Percentiles rank a stretch among this genome's conserved stretches.
Evolutionary conservation across 1,284 basidiomycete genomes (phyloP).

Genomic region (Moesziomyces parantarcticus): DNA sequence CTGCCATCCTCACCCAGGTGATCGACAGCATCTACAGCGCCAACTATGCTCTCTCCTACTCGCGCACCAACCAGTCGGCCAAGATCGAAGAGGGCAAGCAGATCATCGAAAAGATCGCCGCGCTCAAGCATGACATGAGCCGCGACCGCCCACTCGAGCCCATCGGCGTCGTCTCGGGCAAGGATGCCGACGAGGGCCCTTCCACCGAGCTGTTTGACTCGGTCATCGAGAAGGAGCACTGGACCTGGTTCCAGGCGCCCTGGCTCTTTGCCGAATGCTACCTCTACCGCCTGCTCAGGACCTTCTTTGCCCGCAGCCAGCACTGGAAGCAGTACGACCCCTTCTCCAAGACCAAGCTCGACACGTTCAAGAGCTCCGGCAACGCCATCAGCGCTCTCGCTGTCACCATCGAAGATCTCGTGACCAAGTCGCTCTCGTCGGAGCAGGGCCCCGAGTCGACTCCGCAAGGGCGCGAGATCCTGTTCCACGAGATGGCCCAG

Average conservation of each 20-base stretch:
- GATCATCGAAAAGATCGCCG: constrained; percentile 82
- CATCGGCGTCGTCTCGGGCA: constrained; percentile 37
- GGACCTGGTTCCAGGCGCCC: constrained; percentile 89
- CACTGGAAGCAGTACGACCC: constrained; percentile 86
- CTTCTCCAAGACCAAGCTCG: constrained; percentile 82
- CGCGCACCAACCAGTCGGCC: constrained; percentile 70
- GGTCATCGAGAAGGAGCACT: constrained; percentile 64
- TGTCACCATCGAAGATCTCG: constrained; percentile 51
- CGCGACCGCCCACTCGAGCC: constrained; percentile 79
- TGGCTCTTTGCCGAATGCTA: constrained; percentile 90
- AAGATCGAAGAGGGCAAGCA: constrained; percentile 77
- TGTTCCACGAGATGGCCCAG: constrained; percentile 86
- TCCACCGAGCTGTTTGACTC: constrained; percentile 67
- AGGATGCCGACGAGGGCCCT: constrained; percentile 75
- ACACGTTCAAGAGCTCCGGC: constrained; percentile 81
- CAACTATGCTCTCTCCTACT: constrained; percentile 59
- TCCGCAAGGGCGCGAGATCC: constrained; percentile 67
- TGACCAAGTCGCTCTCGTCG: constrained; percentile 43
- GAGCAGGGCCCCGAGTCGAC: constrained; percentile 45
- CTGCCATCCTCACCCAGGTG: constrained; percentile 83
- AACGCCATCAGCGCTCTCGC: constrained; percentile 78
- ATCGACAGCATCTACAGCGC: constrained; percentile 77
- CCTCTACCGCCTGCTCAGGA: constrained; percentile 82
- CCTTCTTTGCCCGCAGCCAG: constrained; percentile 77
- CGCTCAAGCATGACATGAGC: constrained; percentile 89